Conservation (phyloP, 2,329 filamentous ascomycete species). For the Arthrobotrys conoides region DNA sequence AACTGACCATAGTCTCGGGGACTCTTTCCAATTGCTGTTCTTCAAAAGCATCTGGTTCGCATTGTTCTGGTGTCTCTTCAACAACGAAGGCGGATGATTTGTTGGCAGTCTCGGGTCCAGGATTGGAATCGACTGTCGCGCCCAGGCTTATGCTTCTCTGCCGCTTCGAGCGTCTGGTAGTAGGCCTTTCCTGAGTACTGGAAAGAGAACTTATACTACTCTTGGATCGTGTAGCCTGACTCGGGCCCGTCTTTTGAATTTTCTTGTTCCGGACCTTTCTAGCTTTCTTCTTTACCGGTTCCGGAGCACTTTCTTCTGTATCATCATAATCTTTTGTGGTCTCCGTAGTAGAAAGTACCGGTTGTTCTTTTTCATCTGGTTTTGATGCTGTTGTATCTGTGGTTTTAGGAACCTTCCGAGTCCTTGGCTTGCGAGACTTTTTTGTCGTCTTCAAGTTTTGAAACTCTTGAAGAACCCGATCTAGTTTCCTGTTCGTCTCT, state of each 20-base stretch:
- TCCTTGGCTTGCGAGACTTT: not conserved
- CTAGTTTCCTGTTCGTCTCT: conserved; percentile 16
- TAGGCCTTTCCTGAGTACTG: not conserved
- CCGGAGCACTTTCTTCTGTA: conserved; percentile 11
- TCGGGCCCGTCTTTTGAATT: not conserved
- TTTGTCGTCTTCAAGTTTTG: not conserved
- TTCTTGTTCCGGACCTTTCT: conserved; percentile 1
- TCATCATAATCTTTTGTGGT: conserved; percentile 1
- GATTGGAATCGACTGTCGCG: conserved; percentile 3
- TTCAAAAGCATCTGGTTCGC: not conserved
- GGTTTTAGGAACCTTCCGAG: not conserved
- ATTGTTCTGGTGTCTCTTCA: conserved; percentile 10
- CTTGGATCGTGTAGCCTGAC: not conserved
- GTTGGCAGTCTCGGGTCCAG: not conserved
- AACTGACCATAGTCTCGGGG: not conserved
- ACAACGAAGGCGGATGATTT: not conserved
- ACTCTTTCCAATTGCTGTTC: not conserved
- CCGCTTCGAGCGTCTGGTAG: conserved; percentile 21
- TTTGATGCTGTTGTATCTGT: not conserved
- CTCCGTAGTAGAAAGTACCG: conserved; percentile 34
- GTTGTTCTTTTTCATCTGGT: not conserved
- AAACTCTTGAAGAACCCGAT: not conserved
- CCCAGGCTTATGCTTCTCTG: conserved; percentile 38
- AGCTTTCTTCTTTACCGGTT: conserved; percentile 32
- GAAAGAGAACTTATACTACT: not conserved